These are phyloP conservation scores for Prunus fruticosa DNA, from an alignment of 306 rosid species.

Conservation along the genomic window DNA sequence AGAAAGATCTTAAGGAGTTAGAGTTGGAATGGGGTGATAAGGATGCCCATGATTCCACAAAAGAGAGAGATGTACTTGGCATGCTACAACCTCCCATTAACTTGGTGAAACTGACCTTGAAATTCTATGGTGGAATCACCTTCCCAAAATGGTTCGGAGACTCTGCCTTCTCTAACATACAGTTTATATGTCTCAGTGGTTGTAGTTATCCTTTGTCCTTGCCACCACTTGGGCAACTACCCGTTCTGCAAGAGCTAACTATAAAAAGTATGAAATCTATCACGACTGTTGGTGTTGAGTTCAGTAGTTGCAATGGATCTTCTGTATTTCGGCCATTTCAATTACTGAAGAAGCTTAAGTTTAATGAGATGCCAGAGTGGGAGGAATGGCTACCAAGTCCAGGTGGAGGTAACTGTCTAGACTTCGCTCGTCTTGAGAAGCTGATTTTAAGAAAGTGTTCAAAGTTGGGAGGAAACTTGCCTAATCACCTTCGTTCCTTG, in stretches of 20 bases:
- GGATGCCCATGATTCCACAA: background rate
- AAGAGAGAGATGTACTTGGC: background rate
- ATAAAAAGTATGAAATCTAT: background rate
- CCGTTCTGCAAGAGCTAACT: conserved; percentile 2
- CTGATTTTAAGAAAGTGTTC: background rate
- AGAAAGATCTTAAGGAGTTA: background rate
- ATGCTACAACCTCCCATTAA: conserved; percentile 8
- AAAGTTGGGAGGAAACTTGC: background rate
- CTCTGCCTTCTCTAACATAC: conserved; percentile 5
- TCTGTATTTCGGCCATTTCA: background rate
- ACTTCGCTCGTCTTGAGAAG: background rate
- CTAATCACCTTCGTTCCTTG: background rate
- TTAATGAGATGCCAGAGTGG: background rate
- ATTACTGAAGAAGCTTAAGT: background rate
- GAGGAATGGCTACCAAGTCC: conserved; percentile 1
- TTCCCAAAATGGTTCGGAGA: conserved; percentile 24
- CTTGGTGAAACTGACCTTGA: background rate
- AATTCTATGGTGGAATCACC: background rate
- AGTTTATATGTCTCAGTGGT: background rate
- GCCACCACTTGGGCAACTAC: conserved; percentile 21
- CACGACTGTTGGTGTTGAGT: background rate
- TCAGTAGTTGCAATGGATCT: background rate
- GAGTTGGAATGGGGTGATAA: conserved; percentile 6
- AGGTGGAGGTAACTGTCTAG: background rate
- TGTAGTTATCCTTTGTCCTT: background rate